Evolutionary conservation across 2,329 filamentous ascomycete genomes (phyloP).

Genomic region (Blumeria hordei): DNA sequence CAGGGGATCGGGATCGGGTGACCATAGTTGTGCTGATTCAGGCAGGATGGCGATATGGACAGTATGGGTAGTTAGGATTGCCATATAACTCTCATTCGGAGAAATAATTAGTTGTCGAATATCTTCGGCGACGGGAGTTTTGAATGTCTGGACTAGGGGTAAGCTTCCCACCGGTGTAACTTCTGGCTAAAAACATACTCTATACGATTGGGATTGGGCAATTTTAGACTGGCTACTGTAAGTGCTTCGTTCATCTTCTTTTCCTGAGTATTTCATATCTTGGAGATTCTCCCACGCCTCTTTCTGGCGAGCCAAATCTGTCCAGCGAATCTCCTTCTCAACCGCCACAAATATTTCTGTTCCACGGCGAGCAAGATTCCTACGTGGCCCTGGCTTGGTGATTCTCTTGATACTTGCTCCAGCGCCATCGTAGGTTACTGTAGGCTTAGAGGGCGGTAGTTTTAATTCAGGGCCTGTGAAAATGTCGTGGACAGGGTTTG

Average conservation of each 20-base stretch:
- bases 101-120: conserved; percentile 74
- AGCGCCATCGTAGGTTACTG: conserved; percentile 5
- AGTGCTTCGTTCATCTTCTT: conserved; percentile 6
- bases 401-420: conserved; percentile 18
- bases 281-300: conserved; percentile 25
- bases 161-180: not conserved
- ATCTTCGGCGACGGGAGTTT: conserved; percentile 52
- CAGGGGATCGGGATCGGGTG: conserved; percentile 40
- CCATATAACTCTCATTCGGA: conserved; percentile 57
- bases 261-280: conserved; percentile 5
- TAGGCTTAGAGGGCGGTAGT: conserved; percentile 9
- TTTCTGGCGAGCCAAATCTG: conserved; percentile 60
- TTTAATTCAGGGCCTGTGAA: conserved; percentile 31
- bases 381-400: conserved; percentile 23
- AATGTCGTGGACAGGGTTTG: conserved; percentile 52
- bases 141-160: conserved; percentile 34
- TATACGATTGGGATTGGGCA: conserved; percentile 20
- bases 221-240: conserved; percentile 10
- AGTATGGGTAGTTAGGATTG: conserved; percentile 68
- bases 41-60: conserved; percentile 74
- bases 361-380: conserved; percentile 56
- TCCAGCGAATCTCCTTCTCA: conserved; percentile 80
- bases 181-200: conserved; percentile 18
- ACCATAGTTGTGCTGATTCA: conserved; percentile 50
- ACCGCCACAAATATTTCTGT: conserved; percentile 76